Base-by-base conservation (phyloP, 495 filamentous ascomycete genomes). In the Tetracladium setigerum region DNA sequence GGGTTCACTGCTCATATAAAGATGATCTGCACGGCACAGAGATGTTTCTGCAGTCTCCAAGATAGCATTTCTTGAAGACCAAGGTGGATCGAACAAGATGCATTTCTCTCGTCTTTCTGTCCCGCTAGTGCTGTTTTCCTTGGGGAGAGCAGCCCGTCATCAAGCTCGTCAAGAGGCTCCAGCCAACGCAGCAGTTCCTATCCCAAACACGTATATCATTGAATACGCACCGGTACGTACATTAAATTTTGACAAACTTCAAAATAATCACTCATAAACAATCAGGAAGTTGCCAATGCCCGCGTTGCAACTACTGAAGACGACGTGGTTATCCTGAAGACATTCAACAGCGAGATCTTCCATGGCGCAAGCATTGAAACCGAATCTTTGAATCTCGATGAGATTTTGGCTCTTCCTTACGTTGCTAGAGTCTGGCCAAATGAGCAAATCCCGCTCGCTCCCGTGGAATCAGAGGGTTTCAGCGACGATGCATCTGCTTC, bases 261-360 rank as follows among this genome's bases (percentile, higher is more conserved):
- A 15, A 2, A 12, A 5, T 27, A 27, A 27, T 3, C 22, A 27
- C 7, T 27, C 22, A 27, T 3, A 7, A 27, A 27, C 7, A 7
- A 27, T 27, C 22, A 27, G 22, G 22, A 27, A 27, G 22, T 7
- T 27, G 22, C 22, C 22, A 27, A 27, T 27, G 22, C 22, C 22
- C 22, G 22, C 22, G 7, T 27, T 27, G 22, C 22, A 3, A 27
- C 22, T 27, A 27, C 3, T 7, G 22, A 27, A 27, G 22, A 27
- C 7, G 22, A 27, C 7, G 22, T 27, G 3, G 22, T 27, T 27
- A 49, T 61, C 35, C 45, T 61, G 18, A 59, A 61, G 49, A 49
- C 53, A 9, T 62, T 66, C 42, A 54, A 66, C 24, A 56, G 56
- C 8, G 61, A 66, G 41, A 38, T 65, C 32, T 65, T 65, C 44